Base-by-base conservation (phyloP, 2,329 filamentous ascomycete species). In the Cordyceps cicadae region DNA sequence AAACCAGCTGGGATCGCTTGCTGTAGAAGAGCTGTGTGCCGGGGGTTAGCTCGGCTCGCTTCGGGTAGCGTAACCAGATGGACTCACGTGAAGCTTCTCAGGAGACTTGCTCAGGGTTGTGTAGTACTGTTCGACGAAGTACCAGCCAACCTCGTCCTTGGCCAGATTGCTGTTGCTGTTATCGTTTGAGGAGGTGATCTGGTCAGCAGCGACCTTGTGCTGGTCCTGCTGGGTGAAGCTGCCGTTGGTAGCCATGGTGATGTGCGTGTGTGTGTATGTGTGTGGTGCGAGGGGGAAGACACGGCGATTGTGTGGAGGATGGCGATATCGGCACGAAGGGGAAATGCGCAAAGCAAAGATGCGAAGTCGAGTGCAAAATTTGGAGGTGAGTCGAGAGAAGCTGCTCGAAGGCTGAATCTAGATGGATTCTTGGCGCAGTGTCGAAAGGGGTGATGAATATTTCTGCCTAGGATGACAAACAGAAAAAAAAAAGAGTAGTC, bases 61-160 rank as follows among this genome's bases (percentile, higher is more conserved):
- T n/a, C 34, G n/a, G 32, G 21, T 15, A 8, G 19, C n/a, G 34
- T 15, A 34, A 37, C 46, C 8, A 21, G 26, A 41, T 60, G 15
- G 34, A 77, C 84, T 70, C 77, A 87, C 85, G 72, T 92, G 93
- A 69, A 99, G 89, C 77, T 94, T 95, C 72, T 96, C 92, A 24
- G 94, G 92, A 66, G 81, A 89, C 77, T 93, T 92, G 85, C 92
- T 97, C 71, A 99, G 79, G 64, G 92, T 99, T 68, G 90, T 97
- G 79, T 99, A 99, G 82, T 97, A 99, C 77, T 96, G 92, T 83
- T 97, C 92, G 62, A 99, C 94, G 69, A 99, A 99, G 79, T 93
- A 97, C 94, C 94, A 99, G 76, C 92, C 94, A 67, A 99, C 92
- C 79, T 97, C 91, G 74, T 96, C 92, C 80, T 96, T 97, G 69